Evolutionary conservation across 306 rosid genomes (phyloP).

Genomic region (Vachellia collinsii): DNA sequence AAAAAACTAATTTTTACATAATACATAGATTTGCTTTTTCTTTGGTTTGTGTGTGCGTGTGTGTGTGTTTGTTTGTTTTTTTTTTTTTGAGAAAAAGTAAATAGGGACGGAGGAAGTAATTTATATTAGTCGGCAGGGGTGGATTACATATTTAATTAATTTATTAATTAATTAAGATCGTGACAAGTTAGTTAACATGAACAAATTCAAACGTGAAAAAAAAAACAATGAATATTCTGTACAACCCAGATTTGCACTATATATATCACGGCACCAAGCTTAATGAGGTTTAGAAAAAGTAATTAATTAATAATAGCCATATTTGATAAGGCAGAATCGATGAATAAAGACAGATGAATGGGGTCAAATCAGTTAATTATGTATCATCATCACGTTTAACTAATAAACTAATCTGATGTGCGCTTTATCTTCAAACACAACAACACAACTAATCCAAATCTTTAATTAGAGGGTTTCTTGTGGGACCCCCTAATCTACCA

Average conservation of each 20-base stretch:
- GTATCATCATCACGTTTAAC: conserved; percentile 20
- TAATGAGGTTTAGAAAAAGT: conserved; percentile 16
- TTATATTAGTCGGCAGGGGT: background rate
- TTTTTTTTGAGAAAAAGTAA: no score
- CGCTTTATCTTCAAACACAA: conserved; percentile 20
- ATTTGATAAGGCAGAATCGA: conserved; percentile 29
- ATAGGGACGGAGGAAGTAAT: background rate
- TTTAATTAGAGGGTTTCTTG: conserved; percentile 33
- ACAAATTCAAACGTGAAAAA: conserved; percentile 34
- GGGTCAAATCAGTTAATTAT: conserved; percentile 51
- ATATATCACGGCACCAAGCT: background rate
- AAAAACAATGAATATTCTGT: conserved; percentile 31
- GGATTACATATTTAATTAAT: background rate
- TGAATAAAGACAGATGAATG: conserved; percentile 37
- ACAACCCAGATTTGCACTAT: conserved; percentile 26
- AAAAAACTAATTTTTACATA: no score
- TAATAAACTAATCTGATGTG: conserved; percentile 28
- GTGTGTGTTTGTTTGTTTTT: no score
- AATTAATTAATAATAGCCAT: background rate
- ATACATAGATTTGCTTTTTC: no score
- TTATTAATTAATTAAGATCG: background rate
- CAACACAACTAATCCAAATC: conserved; percentile 7
- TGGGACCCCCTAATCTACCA: conserved; percentile 34
- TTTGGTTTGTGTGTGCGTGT: no score
- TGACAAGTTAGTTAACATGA: conserved; percentile 20